A percentile compares a stretch with the other conserved stretches of the same genome.
phyloP scores from a whole-genome alignment of 331 rosid species.

The Cucumis variabilis region DNA sequence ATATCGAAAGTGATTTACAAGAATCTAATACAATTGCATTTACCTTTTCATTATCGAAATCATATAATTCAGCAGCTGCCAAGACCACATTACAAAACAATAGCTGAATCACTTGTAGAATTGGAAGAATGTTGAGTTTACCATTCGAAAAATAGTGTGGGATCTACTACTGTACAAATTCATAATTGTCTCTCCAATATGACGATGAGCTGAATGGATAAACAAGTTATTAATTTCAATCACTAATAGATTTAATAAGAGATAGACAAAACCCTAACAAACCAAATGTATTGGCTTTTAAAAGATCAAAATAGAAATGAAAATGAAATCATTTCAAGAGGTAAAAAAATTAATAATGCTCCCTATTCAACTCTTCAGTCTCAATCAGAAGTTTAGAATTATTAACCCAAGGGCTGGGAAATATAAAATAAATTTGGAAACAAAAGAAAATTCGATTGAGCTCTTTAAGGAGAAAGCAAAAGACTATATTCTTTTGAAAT shows the following conservation, averaged over 20 bases:
- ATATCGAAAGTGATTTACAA: no score
- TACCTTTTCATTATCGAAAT: no score
- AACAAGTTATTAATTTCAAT: constrained; percentile 30
- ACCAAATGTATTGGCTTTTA: not conserved
- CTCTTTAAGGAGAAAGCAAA: not conserved
- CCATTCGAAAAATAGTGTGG: constrained; percentile 98
- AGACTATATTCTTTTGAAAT: constrained; percentile 1
- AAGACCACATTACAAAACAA: no score
- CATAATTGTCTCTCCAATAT: constrained; percentile 98
- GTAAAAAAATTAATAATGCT: not conserved
- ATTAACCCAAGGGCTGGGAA: no score
- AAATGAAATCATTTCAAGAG: not conserved
- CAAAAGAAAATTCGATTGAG: not conserved
- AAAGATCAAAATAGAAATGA: not conserved
- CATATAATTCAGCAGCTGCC: no score
- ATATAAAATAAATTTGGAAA: not conserved
- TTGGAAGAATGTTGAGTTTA: no score
- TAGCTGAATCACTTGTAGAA: no score
- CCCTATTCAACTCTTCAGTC: no score
- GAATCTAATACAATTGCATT: no score
- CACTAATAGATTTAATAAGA: constrained; percentile 29
- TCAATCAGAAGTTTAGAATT: constrained; percentile 21
- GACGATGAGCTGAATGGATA: constrained; percentile 83
- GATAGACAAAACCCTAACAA: constrained; percentile 16
- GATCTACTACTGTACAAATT: constrained; percentile 93